Evolutionary conservation across 495 filamentous ascomycete genomes (phyloP).

Genomic region (Penicillium canescens): DNA sequence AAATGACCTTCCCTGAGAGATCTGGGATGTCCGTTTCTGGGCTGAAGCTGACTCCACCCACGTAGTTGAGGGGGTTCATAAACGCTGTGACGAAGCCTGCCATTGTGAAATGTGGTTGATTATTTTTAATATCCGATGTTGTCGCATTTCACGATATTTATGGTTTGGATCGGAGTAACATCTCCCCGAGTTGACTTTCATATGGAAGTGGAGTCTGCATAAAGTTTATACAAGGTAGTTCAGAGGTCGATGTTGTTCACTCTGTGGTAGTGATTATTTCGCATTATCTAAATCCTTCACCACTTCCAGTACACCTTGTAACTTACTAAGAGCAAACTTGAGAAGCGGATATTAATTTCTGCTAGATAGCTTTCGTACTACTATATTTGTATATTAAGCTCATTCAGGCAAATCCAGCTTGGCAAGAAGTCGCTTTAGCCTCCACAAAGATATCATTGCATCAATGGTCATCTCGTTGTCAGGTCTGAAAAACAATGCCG

Average conservation of each 20-base stretch:
- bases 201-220: background rate
- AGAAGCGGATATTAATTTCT: too few relatives aligned
- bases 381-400: background rate
- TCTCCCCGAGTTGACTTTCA: background rate
- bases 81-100: constrained; percentile 21
- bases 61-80: constrained; percentile 26
- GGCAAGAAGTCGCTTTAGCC: constrained; percentile 60
- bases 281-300: too few relatives aligned
- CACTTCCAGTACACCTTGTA: too few relatives aligned
- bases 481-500: constrained; percentile 39
- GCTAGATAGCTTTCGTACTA: too few relatives aligned
- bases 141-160: background rate
- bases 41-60: constrained; percentile 31
- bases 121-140: constrained; percentile 4
- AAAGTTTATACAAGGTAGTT: background rate
- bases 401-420: background rate
- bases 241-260: too few relatives aligned
- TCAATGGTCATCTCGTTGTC: constrained; percentile 38
- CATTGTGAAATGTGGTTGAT: constrained; percentile 7
- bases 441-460: constrained; percentile 64
- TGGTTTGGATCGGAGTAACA: background rate
- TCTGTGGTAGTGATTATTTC: too few relatives aligned
- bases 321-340: too few relatives aligned
- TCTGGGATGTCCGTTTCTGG: constrained; percentile 53
- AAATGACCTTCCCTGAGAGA: constrained; percentile 51